A percentile compares a stretch with the other conserved stretches of the same genome.
phyloP scores from a whole-genome alignment of 2,329 filamentous ascomycete genomes.

The Colletotrichum gloeosporioides region DNA sequence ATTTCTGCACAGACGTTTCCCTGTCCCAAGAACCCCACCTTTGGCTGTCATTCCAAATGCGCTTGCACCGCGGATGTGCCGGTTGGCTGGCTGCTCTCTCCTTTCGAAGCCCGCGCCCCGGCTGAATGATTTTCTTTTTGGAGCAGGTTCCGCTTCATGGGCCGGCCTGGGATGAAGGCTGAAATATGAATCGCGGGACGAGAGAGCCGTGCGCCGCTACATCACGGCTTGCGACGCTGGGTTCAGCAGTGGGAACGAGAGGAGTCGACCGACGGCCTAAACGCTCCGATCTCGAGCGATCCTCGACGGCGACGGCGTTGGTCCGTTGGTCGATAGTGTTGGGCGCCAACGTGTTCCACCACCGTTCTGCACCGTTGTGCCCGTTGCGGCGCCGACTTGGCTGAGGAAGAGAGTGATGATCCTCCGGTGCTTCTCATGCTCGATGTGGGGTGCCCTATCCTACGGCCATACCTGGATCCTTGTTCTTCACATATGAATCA shows the following conservation, averaged over 20 bases:
- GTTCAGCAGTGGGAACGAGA: not conserved
- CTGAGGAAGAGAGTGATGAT: not conserved
- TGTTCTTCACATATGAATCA: not conserved
- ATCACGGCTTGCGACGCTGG: constrained; percentile 3
- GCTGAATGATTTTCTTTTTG: not conserved
- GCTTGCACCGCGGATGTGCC: constrained; percentile 20
- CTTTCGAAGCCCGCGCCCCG: not conserved
- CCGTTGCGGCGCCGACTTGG: not conserved
- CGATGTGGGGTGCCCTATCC: not conserved
- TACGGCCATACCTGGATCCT: not conserved
- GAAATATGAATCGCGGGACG: constrained; percentile 14
- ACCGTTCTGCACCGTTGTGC: not conserved
- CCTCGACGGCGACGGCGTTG: not conserved
- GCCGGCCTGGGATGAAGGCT: not conserved
- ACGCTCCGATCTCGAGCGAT: constrained; percentile 3
- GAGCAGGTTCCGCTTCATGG: not conserved
- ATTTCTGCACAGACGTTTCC: constrained; percentile 1
- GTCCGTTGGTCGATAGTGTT: not conserved
- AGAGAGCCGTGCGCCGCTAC: constrained; percentile 5
- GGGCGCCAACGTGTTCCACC: not conserved
- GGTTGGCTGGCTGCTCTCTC: constrained; percentile 3
- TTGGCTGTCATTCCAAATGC: constrained; percentile 20
- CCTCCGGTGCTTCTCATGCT: not conserved
- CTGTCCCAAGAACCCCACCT: not conserved
- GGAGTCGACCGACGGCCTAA: not conserved